These are phyloP conservation scores for Taxillus chinensis DNA, from an alignment of 164 flowering plant species.

Conservation along the genomic window DNA sequence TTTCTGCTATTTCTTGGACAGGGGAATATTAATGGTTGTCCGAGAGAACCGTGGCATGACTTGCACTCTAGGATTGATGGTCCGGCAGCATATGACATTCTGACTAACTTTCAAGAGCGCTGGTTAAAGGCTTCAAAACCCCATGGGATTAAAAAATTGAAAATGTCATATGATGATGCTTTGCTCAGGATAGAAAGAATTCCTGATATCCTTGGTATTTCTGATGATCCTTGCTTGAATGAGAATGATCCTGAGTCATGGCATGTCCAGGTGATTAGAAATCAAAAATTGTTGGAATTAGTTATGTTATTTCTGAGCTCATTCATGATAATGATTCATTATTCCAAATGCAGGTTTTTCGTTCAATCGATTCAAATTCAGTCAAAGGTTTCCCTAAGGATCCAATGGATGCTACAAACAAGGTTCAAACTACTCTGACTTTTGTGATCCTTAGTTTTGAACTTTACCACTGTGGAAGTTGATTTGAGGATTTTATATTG, in stretches of 20 bases:
- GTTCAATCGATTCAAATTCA: conserved; percentile 92
- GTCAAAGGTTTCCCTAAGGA: conserved; percentile 86
- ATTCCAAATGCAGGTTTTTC: conserved; percentile 53
- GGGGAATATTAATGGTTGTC: conserved; percentile 59
- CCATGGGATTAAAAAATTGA: conserved; percentile 59
- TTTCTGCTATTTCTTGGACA: conserved; percentile 12
- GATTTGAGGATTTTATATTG: conserved; percentile 8
- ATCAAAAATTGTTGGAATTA: background rate
- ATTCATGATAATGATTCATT: background rate
- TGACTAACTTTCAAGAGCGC: conserved; percentile 86
- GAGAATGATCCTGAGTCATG: conserved; percentile 80
- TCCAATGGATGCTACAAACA: conserved; percentile 61
- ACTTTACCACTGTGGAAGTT: background rate
- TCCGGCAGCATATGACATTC: conserved; percentile 92
- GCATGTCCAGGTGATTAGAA: conserved; percentile 76
- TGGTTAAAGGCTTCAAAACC: conserved; percentile 83
- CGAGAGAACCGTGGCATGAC: conserved; percentile 99
- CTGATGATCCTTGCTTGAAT: conserved; percentile 29
- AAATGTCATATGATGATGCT: conserved; percentile 68
- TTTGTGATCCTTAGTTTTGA: background rate
- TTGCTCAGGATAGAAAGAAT: conserved; percentile 71
- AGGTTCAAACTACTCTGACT: conserved; percentile 23
- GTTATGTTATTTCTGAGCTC: background rate
- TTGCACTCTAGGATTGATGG: conserved; percentile 83
- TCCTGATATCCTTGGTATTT: conserved; percentile 56